Evolutionary conservation across 176 grass and related monocot species (phyloP).

Genomic region (Hyparrhenia diplandra): DNA sequence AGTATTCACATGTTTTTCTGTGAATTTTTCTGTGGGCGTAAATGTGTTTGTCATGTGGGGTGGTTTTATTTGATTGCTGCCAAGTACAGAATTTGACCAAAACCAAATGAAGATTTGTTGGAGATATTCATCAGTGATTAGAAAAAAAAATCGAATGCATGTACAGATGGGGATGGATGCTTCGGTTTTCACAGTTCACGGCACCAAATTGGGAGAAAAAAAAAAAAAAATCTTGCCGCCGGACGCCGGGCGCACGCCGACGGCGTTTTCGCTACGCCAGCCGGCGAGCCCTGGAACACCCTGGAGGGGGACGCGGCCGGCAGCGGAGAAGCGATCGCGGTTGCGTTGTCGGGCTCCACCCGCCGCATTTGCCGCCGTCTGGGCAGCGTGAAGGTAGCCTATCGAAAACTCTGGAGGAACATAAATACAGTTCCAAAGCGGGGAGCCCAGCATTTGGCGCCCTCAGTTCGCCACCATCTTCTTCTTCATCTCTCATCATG

Average conservation of each 20-base stretch:
- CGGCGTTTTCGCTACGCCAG: no score
- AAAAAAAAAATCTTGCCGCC: no score
- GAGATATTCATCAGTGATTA: neutral
- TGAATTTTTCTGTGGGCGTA: neutral
- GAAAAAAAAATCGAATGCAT: slow-evolving; percentile 4
- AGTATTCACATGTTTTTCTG: neutral
- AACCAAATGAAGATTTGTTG: neutral
- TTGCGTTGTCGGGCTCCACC: slow-evolving; percentile 85
- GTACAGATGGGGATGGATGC: slow-evolving; percentile 20
- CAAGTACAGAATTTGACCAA: neutral
- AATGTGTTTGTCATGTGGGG: neutral
- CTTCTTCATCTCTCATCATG: no score
- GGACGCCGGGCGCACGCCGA: no score
- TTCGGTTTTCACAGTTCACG: slow-evolving; percentile 23
- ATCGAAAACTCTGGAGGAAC: no score
- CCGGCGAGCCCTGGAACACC: slow-evolving; percentile 45
- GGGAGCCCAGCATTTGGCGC: no score
- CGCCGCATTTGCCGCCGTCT: slow-evolving; percentile 67
- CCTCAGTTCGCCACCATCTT: no score
- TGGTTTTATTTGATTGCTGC: neutral
- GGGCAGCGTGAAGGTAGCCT: slow-evolving; percentile 74
- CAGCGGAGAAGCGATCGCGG: slow-evolving; percentile 89
- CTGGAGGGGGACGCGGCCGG: slow-evolving; percentile 58
- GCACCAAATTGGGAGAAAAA: slow-evolving; percentile 15
- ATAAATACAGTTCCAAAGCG: no score